Evolutionary conservation across 441 rosid genomes (phyloP).

Genomic region (Omphalea diandra): DNA sequence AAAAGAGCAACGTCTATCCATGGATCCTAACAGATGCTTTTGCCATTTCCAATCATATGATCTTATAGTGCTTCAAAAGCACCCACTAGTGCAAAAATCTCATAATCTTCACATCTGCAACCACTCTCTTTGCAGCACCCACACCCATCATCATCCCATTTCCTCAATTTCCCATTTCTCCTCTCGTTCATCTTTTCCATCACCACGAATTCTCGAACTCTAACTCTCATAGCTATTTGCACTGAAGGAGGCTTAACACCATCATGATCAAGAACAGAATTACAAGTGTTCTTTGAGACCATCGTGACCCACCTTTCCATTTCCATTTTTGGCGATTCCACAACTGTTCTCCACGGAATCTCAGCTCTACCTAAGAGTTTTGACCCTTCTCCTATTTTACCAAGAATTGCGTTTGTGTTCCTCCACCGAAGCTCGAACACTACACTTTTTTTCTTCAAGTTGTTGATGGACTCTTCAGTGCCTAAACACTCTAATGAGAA

Average conservation of each 20-base stretch:
- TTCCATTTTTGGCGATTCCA: conserved; percentile 57
- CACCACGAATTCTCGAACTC: conserved; percentile 22
- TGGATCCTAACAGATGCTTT: not conserved
- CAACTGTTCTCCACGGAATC: conserved; percentile 56
- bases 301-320: conserved; percentile 56
- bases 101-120: conserved; percentile 43
- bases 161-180: conserved; percentile 24
- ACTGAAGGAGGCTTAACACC: conserved; percentile 48
- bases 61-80: conserved; percentile 47
- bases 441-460: conserved; percentile 45
- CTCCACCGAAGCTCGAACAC: conserved; percentile 64
- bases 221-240: conserved; percentile 46
- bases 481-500: conserved; percentile 64
- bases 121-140: conserved; percentile 39
- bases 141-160: conserved; percentile 26
- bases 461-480: conserved; percentile 38
- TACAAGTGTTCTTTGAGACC: conserved; percentile 23
- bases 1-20: too few species aligned
- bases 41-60: not conserved
- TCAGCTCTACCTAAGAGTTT: conserved; percentile 61
- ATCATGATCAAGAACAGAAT: conserved; percentile 3
- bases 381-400: conserved; percentile 37
- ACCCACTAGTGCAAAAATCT: conserved; percentile 54
- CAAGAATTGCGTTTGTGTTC: conserved; percentile 31
- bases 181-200: too few species aligned